Conservation (phyloP, 441 rosid species). For the Macaranga tanarius region DNA sequence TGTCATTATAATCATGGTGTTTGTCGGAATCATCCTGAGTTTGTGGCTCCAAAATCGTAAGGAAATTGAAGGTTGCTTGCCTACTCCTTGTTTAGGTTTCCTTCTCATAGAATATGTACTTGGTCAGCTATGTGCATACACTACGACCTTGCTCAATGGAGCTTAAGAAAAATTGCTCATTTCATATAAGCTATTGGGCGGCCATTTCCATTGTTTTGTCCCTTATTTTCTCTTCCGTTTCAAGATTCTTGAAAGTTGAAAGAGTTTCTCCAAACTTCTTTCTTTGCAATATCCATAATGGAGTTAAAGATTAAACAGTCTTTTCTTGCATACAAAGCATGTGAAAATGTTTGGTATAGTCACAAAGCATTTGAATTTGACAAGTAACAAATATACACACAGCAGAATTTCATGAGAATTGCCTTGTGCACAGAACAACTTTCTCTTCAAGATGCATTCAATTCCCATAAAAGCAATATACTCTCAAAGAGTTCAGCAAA, state of each 20-base stretch:
- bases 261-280: neutral
- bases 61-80: too few relatives aligned
- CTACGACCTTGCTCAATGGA: neutral
- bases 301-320: neutral
- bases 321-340: constrained; percentile 17
- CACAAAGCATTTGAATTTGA: constrained; percentile 20
- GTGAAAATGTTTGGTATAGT: constrained; percentile 22
- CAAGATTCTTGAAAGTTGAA: neutral
- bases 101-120: too few relatives aligned
- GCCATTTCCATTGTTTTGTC: neutral
- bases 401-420: constrained; percentile 23
- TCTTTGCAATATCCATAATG: too few relatives aligned
- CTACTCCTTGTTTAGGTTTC: too few relatives aligned
- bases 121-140: neutral
- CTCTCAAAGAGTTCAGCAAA: constrained; percentile 10
- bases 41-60: neutral
- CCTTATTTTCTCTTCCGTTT: too few relatives aligned
- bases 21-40: neutral
- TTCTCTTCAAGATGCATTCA: constrained; percentile 17
- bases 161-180: neutral
- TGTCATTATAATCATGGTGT: neutral
- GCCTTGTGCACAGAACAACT: constrained; percentile 14
- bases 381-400: constrained; percentile 24
- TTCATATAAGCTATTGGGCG: neutral
- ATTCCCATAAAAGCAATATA: constrained; percentile 14